A percentile compares a stretch with the other conserved stretches of the same genome.
Conservation (phyloP, 1,139 yeast genomes). For the Wickerhamomyces sp. region DNA sequence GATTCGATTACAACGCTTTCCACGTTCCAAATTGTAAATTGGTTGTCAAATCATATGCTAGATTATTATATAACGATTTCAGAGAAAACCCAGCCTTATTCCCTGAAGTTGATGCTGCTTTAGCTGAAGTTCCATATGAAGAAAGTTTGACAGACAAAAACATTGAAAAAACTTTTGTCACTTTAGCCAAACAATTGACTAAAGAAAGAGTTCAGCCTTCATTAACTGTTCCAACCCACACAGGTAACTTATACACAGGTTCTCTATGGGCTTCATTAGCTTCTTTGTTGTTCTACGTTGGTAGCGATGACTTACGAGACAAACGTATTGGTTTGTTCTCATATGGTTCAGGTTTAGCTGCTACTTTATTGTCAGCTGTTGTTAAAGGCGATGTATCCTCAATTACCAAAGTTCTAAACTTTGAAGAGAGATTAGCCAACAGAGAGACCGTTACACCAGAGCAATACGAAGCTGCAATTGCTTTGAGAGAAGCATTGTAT, state of each 20-base stretch:
- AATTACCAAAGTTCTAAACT: conserved; percentile 61
- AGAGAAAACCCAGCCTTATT: conserved; percentile 55
- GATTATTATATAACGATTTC: conserved; percentile 88
- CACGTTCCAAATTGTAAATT: conserved; percentile 98
- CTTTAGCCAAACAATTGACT: conserved; percentile 67
- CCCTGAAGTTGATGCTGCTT: conserved; percentile 57
- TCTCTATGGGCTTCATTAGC: conserved; percentile 86
- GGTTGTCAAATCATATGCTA: conserved; percentile 89
- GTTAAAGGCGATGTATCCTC: conserved; percentile 77
- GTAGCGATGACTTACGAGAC: conserved; percentile 66
- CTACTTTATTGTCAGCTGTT: conserved; percentile 76
- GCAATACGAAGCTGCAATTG: conserved; percentile 78
- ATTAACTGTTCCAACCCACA: conserved; percentile 85
- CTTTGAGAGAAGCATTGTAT: conserved; percentile 75
- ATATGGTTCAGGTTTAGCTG: conserved; percentile 97
- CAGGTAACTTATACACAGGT: conserved; percentile 98
- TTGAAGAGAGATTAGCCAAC: conserved; percentile 63
- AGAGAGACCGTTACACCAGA: conserved; percentile 71
- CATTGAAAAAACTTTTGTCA: conserved; percentile 82
- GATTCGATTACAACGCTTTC: conserved; percentile 93
- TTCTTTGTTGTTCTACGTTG: conserved; percentile 74
- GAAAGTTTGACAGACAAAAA: conserved; percentile 73
- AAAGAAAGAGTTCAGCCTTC: conserved; percentile 76
- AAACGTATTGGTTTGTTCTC: conserved; percentile 93
- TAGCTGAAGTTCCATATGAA: conserved; percentile 66